phyloP scores from a whole-genome alignment of 2,329 filamentous ascomycete genomes.

The Rugonectria rugulosa region DNA sequence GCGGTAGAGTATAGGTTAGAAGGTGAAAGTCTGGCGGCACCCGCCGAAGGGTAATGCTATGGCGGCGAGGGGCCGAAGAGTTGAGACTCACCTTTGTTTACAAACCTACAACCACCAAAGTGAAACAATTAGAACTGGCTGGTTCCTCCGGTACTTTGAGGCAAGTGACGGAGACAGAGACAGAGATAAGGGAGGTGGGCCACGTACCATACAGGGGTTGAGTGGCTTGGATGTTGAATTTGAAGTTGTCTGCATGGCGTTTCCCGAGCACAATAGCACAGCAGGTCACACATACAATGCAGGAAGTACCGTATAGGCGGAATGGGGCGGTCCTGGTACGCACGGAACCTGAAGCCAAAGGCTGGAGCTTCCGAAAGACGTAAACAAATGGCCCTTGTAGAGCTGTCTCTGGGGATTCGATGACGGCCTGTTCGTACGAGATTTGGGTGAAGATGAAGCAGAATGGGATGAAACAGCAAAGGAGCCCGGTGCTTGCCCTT shows the following conservation, averaged over 20 bases:
- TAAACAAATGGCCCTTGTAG: slow-evolving; percentile 4
- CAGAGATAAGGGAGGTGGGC: slow-evolving; percentile 4
- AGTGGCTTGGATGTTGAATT: slow-evolving; percentile 25
- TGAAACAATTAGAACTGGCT: slow-evolving; percentile 2
- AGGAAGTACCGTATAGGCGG: neutral
- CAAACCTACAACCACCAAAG: slow-evolving; percentile 24
- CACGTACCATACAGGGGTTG: slow-evolving; percentile 33
- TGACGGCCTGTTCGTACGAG: slow-evolving; percentile 10
- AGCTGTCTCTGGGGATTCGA: neutral
- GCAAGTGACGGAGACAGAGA: neutral
- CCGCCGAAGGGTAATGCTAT: slow-evolving; percentile 8
- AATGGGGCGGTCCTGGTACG: no score
- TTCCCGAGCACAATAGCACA: neutral
- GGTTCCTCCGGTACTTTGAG: no score
- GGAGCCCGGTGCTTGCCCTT: slow-evolving; percentile 28
- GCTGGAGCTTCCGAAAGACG: no score
- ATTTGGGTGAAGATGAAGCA: slow-evolving; percentile 10
- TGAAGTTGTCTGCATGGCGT: slow-evolving; percentile 31
- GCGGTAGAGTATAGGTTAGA: slow-evolving; percentile 14
- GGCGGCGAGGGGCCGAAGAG: neutral
- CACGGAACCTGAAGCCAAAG: neutral
- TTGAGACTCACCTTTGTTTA: slow-evolving; percentile 32
- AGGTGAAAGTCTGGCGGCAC: neutral
- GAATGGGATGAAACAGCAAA: slow-evolving; percentile 8
- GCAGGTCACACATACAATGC: neutral